These are phyloP conservation scores for Pseudonitzschia delicatissima DNA, from an alignment of 108 stramenopile species.

Conservation along the genomic window DNA sequence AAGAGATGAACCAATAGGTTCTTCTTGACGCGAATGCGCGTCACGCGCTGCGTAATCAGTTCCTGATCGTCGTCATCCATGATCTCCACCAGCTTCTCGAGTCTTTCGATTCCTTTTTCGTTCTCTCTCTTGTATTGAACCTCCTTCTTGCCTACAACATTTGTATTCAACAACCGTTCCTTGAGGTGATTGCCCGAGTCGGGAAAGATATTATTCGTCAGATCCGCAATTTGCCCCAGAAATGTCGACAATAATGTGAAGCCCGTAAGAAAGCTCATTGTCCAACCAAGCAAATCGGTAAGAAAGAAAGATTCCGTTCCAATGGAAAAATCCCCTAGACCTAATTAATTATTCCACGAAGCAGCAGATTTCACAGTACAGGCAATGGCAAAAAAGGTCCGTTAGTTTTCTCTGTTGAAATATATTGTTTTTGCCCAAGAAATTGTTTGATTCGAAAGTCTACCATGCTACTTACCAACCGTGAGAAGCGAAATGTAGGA, in stretches of 20 bases:
- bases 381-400: neutral
- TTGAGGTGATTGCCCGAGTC: neutral
- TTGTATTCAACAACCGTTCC: conserved; percentile 3
- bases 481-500: conserved; percentile 19
- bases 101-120: conserved; percentile 6
- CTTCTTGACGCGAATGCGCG: conserved; percentile 6
- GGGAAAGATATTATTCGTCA: neutral
- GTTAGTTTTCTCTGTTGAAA: too few species aligned
- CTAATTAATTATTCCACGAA: neutral
- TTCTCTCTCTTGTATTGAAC: conserved; percentile 9
- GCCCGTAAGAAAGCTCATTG: conserved; percentile 33
- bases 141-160: neutral
- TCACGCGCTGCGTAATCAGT: neutral
- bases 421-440: too few species aligned
- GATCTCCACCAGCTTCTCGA: neutral
- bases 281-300: conserved; percentile 28
- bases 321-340: conserved; percentile 48
- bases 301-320: conserved; percentile 44
- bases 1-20: conserved; percentile 9
- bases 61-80: conserved; percentile 10
- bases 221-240: conserved; percentile 29
- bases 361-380: neutral
- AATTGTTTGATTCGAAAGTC: too few species aligned
- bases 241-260: conserved; percentile 46
- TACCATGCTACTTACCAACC: conserved; percentile 13